Conservation (phyloP, 805 yeast genomes). For the Lachancea quebecensis region DNA sequence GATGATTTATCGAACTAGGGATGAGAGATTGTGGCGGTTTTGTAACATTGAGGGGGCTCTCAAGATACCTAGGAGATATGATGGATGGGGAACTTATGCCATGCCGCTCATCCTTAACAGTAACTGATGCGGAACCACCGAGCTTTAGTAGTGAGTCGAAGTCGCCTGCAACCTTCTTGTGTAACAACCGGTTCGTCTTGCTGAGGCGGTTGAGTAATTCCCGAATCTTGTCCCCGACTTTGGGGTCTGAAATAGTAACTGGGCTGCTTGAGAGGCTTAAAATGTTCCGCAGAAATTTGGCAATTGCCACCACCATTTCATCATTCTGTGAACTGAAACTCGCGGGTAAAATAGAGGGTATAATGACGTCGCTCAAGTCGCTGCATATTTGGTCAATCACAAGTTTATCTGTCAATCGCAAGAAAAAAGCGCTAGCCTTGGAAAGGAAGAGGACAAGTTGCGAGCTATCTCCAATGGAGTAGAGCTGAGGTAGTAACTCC, state of each 20-base stretch:
- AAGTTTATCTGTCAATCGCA: conserved; percentile 24
- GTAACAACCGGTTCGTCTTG: conserved; percentile 21
- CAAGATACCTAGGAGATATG: conserved; percentile 26
- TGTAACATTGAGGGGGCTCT: conserved; percentile 23
- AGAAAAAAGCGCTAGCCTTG: conserved; percentile 21
- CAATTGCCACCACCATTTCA: conserved; percentile 21
- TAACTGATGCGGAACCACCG: conserved; percentile 12
- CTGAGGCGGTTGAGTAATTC: conserved; percentile 17
- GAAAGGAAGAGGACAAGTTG: conserved; percentile 25
- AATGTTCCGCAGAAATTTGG: conserved; percentile 22
- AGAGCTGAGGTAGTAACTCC: conserved; percentile 20
- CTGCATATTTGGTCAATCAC: conserved; percentile 23
- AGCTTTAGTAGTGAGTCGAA: conserved; percentile 20
- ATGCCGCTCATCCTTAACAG: conserved; percentile 7
- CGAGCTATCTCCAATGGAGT: conserved; percentile 10
- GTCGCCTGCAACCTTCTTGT: conserved; percentile 17
- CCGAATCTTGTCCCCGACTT: conserved; percentile 13
- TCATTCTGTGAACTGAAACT: conserved; percentile 10
- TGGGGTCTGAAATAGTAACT: conserved; percentile 11
- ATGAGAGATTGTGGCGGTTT: conserved; percentile 9
- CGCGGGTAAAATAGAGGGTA: conserved; percentile 20
- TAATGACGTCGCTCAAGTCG: conserved; percentile 20
- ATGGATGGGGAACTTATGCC: conserved; percentile 21
- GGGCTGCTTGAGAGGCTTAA: conserved; percentile 11
- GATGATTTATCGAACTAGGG: conserved; percentile 15